These are phyloP conservation scores for Fusarium floridanum DNA, from an alignment of 2,329 filamentous ascomycete species.

Conservation along the genomic window DNA sequence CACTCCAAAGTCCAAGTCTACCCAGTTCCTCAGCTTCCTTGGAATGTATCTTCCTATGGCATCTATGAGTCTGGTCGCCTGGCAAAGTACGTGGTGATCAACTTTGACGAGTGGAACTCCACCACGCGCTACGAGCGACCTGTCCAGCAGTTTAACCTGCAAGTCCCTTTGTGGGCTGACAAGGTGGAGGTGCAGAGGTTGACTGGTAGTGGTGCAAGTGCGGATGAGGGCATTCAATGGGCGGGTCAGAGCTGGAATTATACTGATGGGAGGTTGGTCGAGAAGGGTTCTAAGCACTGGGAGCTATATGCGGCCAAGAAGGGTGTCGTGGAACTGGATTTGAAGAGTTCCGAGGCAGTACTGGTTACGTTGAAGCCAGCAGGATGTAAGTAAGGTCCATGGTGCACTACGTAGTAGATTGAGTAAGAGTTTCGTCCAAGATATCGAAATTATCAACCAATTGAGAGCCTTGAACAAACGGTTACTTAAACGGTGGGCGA, in stretches of 20 bases:
- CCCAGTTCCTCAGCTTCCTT: background rate
- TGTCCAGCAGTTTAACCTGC: background rate
- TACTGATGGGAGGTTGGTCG: background rate
- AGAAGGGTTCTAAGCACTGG: background rate
- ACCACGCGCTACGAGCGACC: background rate
- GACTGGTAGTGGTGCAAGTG: background rate
- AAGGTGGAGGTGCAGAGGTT: background rate
- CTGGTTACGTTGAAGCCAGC: background rate
- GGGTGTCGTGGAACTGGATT: background rate
- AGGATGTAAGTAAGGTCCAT: background rate
- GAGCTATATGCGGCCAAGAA: background rate
- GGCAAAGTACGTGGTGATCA: background rate
- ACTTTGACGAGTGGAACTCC: conserved; percentile 4
- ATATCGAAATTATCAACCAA: background rate
- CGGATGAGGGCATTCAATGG: background rate
- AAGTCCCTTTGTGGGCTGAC: background rate
- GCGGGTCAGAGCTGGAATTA: conserved; percentile 4
- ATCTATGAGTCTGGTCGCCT: background rate
- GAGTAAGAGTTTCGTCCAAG: background rate
- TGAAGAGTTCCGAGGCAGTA: background rate
- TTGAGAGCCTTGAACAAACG: too few species aligned
- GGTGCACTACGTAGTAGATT: background rate
- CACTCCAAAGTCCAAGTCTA: background rate
- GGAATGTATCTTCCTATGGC: background rate
- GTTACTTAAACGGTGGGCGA: background rate